These are phyloP conservation scores for Fusarium nisikadoi DNA, from an alignment of 2,329 filamentous ascomycete genomes.

Conservation along the genomic window DNA sequence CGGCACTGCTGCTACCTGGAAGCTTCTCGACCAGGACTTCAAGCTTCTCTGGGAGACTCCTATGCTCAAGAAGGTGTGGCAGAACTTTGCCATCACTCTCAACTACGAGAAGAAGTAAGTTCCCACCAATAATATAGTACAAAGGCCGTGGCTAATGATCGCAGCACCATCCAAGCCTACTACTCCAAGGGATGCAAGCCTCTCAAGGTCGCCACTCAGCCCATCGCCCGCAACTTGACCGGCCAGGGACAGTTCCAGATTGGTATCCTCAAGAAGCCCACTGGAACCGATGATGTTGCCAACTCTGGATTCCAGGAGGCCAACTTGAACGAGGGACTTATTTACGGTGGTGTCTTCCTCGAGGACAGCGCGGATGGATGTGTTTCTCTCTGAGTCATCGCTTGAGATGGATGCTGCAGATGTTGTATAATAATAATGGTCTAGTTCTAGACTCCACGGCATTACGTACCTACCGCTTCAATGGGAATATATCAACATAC, in stretches of 20 bases:
- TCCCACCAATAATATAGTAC: neutral
- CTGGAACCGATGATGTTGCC: conserved; percentile 58
- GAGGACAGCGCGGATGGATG: conserved; percentile 59
- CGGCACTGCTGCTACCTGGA: conserved; percentile 52
- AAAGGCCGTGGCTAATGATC: conserved; percentile 6
- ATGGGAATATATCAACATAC: neutral
- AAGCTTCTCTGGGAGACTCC: conserved; percentile 61
- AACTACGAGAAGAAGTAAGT: conserved; percentile 67
- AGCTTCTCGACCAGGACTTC: conserved; percentile 60
- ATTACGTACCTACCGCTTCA: neutral
- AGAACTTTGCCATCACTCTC: conserved; percentile 70
- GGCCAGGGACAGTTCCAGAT: conserved; percentile 72
- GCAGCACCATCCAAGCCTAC: conserved; percentile 65
- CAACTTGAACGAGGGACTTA: conserved; percentile 62
- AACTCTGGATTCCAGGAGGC: conserved; percentile 60
- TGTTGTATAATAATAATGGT: neutral
- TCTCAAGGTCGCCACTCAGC: conserved; percentile 59
- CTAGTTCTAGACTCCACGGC: neutral
- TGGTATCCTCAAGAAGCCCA: conserved; percentile 70
- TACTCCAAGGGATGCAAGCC: conserved; percentile 61
- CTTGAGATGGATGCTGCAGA: neutral
- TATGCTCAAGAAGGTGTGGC: conserved; percentile 63
- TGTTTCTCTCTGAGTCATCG: conserved; percentile 38
- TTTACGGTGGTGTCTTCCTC: conserved; percentile 64
- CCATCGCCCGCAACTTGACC: conserved; percentile 61